Evolutionary conservation across 192 early-diverging fungal species (phyloP).

Genomic region (Mortierella antarctica): DNA sequence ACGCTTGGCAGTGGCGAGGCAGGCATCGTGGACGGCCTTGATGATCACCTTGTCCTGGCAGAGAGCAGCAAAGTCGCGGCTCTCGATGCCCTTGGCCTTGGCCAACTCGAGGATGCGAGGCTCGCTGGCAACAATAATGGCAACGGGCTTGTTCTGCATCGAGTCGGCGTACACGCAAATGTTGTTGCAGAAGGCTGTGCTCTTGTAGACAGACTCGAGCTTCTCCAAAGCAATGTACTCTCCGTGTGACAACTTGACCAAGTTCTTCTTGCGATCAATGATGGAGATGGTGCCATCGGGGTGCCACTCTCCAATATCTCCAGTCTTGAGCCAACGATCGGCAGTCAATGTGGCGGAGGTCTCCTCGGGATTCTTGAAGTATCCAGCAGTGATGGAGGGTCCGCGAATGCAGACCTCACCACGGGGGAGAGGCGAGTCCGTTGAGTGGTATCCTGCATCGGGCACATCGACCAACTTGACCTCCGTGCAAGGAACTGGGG

Average conservation of each 20-base stretch:
- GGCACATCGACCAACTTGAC: constrained; percentile 84
- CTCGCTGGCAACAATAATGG: constrained; percentile 78
- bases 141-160: constrained; percentile 76
- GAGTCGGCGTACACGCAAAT: constrained; percentile 83
- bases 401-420: constrained; percentile 92
- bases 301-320: constrained; percentile 91
- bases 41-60: constrained; percentile 66
- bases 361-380: constrained; percentile 77
- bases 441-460: constrained; percentile 68
- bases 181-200: constrained; percentile 76
- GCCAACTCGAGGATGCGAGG: constrained; percentile 61
- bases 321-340: constrained; percentile 91
- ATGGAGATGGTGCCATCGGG: constrained; percentile 81
- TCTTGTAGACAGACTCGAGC: constrained; percentile 91
- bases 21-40: constrained; percentile 57
- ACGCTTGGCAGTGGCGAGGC: constrained; percentile 67
- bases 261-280: constrained; percentile 94
- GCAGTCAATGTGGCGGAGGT: constrained; percentile 74
- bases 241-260: constrained; percentile 91
- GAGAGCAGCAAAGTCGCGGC: constrained; percentile 60
- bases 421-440: constrained; percentile 70
- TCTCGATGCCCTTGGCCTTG: constrained; percentile 53
- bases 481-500: constrained; percentile 80
- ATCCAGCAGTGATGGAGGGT: constrained; percentile 79
- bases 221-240: constrained; percentile 97